Evolutionary conservation across 2,329 filamentous ascomycete genomes (phyloP), one percentile per base, ranked within the genome.

Genomic region (Teratosphaeria viscida): DNA sequence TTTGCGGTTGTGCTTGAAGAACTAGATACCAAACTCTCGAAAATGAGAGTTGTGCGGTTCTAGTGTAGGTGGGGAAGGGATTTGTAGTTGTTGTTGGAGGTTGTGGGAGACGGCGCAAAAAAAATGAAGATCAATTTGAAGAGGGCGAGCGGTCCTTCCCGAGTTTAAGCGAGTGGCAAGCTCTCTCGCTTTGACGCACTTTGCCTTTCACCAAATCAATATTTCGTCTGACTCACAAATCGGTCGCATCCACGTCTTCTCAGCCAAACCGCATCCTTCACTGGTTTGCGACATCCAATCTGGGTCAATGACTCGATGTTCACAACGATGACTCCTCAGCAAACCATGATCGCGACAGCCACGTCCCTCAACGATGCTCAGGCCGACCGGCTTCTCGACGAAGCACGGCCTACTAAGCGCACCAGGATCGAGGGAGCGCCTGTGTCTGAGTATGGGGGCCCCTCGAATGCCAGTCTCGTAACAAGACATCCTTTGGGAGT

Each of bases 401-500:
- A n/a, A 5, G 43, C 55, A n/a, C 37, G 57, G 47, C 57, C 59
- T 32, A 29, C 47, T 12, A 61, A 63, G 37, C 59, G 61, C 3
- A 47, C 26, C 26, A 58, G 52, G 39, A n/a, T 61, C 43, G 59
- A 56, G 27, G 26, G 19, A 19, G 54, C 57, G 3, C 57, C 53
- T 37, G 32, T 26, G 6, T 7, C 19, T 32, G 39, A 8, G 19
- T 12, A 29, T 10, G 37, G 34, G 12, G n/a, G 16, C 5, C 16
- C 64, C 5, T 60, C 64, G 70, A 75, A 79, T 64, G 71, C 70
- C 66, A 68, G 60, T 34, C 72, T 77, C 66, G 82, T 95, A 57
- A 87, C 88, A 56, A 79, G 81, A 47, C 92, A 97, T 77, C 90
- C 90, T 43, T 78, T 96, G 54, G 88, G 88, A 35, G 81, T 97